A percentile compares a stretch with the other conserved stretches of the same genome.
Conservation (phyloP, 2,329 filamentous ascomycete species). For the Rhinocladiella similis region DNA sequence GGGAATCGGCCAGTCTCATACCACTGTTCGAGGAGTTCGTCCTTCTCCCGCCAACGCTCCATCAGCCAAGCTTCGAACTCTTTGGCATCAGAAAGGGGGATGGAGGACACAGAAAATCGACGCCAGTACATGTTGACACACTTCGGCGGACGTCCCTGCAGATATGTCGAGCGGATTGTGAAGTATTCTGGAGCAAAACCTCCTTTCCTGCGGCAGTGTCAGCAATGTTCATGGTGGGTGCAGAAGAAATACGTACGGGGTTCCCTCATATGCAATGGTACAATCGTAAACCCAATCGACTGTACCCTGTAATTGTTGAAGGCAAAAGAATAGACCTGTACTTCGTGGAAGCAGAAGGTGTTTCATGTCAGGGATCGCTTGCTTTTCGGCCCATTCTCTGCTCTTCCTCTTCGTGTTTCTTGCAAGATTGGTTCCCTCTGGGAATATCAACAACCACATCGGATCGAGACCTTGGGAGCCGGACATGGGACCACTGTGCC, state of each 20-base stretch:
- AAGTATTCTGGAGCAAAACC: constrained; percentile 90
- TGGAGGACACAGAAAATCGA: constrained; percentile 75
- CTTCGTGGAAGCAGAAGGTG: constrained; percentile 62
- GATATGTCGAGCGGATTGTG: constrained; percentile 80
- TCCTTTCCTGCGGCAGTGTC: constrained; percentile 57
- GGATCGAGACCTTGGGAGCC: constrained; percentile 53
- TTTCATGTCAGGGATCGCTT: constrained; percentile 57
- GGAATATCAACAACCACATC: constrained; percentile 68
- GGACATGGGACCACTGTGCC: constrained; percentile 50
- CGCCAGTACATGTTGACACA: constrained; percentile 98
- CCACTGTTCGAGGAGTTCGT: constrained; percentile 82
- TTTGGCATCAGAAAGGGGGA: constrained; percentile 73
- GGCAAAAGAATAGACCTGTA: constrained; percentile 61
- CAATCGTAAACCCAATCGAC: constrained; percentile 72
- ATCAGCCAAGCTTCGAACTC: constrained; percentile 83
- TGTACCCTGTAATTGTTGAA: constrained; percentile 58
- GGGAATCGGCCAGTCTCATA: constrained; percentile 78
- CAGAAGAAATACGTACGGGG: constrained; percentile 65
- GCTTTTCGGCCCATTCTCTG: constrained; percentile 58
- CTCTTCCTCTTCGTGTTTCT: constrained; percentile 57
- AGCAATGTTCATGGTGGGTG: constrained; percentile 11
- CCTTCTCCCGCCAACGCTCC: constrained; percentile 89
- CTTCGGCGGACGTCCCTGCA: constrained; percentile 84
- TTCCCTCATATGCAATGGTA: constrained; percentile 91
- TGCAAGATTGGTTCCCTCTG: constrained; percentile 65